phyloP scores from a whole-genome alignment of 2,329 filamentous ascomycete genomes.

The Chaetomiaceae sp. region DNA sequence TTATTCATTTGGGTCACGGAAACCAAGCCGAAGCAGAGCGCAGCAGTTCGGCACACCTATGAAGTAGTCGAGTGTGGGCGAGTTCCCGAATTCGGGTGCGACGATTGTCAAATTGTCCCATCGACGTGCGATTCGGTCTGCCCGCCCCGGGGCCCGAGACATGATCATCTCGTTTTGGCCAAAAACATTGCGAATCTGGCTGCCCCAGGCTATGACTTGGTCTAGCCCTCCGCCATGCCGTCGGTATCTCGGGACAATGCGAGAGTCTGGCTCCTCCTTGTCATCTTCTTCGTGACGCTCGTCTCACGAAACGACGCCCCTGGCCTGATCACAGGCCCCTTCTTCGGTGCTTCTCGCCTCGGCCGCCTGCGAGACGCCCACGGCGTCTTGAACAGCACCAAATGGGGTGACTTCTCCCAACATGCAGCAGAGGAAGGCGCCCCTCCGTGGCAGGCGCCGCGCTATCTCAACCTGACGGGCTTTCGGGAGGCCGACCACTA shows the following conservation, averaged over 20 bases:
- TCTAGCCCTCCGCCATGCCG: conserved; percentile 10
- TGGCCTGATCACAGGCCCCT: conserved; percentile 41
- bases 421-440: conserved; percentile 21
- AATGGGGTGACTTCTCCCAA: conserved; percentile 58
- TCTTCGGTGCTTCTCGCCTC: conserved; percentile 43
- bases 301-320: conserved; percentile 39
- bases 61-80: neutral
- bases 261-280: conserved; percentile 40
- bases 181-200: neutral
- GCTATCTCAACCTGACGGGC: conserved; percentile 69
- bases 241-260: conserved; percentile 42
- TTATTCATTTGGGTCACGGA: no score
- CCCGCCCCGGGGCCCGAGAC: neutral
- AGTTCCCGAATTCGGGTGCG: neutral
- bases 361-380: conserved; percentile 50
- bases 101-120: no score
- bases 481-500: conserved; percentile 70
- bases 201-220: neutral
- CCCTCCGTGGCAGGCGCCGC: conserved; percentile 29
- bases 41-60: no score
- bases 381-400: conserved; percentile 50
- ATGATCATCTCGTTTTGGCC: neutral
- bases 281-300: conserved; percentile 43
- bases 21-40: no score
- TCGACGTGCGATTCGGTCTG: neutral